Evolutionary conservation across 2,329 filamentous ascomycete genomes (phyloP), one percentile per base, ranked within the genome.

Genomic region (Aureobasidium vineae): DNA sequence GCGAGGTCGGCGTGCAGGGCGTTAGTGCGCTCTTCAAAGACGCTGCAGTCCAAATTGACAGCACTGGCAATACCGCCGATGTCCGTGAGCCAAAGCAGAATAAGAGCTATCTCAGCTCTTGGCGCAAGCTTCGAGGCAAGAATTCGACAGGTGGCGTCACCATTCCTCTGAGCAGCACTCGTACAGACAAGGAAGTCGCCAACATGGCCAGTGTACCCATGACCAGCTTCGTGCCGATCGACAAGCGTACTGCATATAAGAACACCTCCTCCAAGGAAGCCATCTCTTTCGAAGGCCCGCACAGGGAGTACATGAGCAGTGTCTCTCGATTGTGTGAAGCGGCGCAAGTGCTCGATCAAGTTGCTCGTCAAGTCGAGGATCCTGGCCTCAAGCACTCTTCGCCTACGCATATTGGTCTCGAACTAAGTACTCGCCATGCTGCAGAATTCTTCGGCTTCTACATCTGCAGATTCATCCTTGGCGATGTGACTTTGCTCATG

Each of bases 381-480:
- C 94, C 94, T 6, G 94, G 94, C 11, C 85, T 98, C 65, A 90
- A 91, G 71, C 91, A 95, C 78, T 92, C 92, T 21, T 94, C 93
- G 72, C 92, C 92, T 73, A 98, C 95, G 10, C 93, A 97, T 75
- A 93, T 99, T 63, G 95, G 95, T 11, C 85, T 99, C 40, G 95
- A 99, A 79, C 85, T 99, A 47, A 95, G 92, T 75, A 92, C 92
- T 41, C 87, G 94, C 47, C 94, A 97, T 77, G 95, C 94, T 8
- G 91, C 94, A 40, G 95, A 99, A 78, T 99, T 99, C 78, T 99
- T 99, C 76, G 93, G 90, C 19, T 97, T 99, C 78, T 98, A 95
- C 76, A 85, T 99, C 33, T 97, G 94, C 78, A 89, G 95, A 21
- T 99, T 99, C 76, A 92, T 93, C n/a, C 81, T 99, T 68, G 84